These are phyloP conservation scores for Blastocrithidia nonstop DNA, from an alignment of 208 protist genomes.

Conservation along the genomic window DNA sequence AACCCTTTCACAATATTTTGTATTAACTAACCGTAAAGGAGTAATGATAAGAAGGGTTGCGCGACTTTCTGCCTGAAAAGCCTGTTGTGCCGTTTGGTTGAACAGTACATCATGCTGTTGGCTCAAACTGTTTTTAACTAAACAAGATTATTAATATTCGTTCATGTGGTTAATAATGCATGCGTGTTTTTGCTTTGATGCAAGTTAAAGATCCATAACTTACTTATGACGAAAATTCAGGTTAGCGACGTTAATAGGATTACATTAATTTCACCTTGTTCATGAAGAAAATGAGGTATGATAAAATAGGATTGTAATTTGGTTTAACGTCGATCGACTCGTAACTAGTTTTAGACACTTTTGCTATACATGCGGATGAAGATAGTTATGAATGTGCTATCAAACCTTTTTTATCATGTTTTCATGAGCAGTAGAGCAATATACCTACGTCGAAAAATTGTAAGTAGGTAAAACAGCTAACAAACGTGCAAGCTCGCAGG, in stretches of 20 bases:
- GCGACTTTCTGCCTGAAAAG: conserved; percentile 64
- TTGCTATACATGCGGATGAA: conserved; percentile 43
- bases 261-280: conserved; percentile 75
- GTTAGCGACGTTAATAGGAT: conserved; percentile 72
- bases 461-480: neutral
- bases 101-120: conserved; percentile 23
- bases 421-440: neutral
- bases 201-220: conserved; percentile 64
- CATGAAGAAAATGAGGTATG: conserved; percentile 37
- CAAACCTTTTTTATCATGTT: neutral
- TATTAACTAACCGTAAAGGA: conserved; percentile 37
- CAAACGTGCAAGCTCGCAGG: conserved; percentile 8
- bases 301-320: conserved; percentile 48
- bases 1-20: conserved; percentile 17
- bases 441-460: conserved; percentile 1
- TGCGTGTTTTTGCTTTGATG: conserved; percentile 53
- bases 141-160: conserved; percentile 47
- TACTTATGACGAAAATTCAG: conserved; percentile 78
- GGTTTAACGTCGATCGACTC: conserved; percentile 76
- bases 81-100: conserved; percentile 53
- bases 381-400: conserved; percentile 33
- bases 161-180: conserved; percentile 35
- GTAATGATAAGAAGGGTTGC: conserved; percentile 47
- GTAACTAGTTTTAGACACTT: conserved; percentile 74
- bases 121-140: conserved; percentile 61